Evolutionary conservation across 306 rosid genomes (phyloP), one percentile per base, ranked within the genome.

Genomic region (Rubus idaeus): DNA sequence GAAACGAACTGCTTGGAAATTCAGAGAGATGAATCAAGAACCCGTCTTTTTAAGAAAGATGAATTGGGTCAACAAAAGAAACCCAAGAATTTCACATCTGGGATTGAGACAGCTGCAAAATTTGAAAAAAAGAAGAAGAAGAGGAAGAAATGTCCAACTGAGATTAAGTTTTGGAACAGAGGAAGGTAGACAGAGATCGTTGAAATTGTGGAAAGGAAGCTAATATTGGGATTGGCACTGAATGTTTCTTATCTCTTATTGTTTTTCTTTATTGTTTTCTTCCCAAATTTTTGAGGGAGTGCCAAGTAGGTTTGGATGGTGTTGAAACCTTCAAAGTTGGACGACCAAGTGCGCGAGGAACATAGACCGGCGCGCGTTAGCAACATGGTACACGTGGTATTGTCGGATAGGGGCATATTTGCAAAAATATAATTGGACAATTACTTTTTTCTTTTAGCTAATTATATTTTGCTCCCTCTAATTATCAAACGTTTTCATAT

Each of bases 281-380:
- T 74, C 53, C 49, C 73, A 18, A 67, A 50, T 52, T 70, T 49
- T 69, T 10, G 52, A 58, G 71, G 79, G 30, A 61, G 61, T 61
- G 85, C 86, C 85, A 85, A 51, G 58, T 72, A 45, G 60, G 75
- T 76, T 53, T 65, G 60, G 39, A 37, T 72, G 62, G 62, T 61
- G 91, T 89, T 90, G 96, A 90, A 88, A 75, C 76, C 89, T 90
- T 90, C 97, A 88, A 84, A 78, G 73, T 60, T 37, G 68, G 82
- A 71, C 56, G 71, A 81, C 78, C 53, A 68, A 53, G 56, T 42
- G 68, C 21, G 42, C 37, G 26, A 39, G 26, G 23, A 80, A 39
- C 78, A 75, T 57, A 42, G 72, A 61, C 83, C 78, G 61, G 78
- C 83, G 79, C 83, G 71, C 21, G 67, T 56, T 80, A 66, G 85